phyloP scores from a whole-genome alignment of 257 asterid genomes.

The Jasminum sambac region DNA sequence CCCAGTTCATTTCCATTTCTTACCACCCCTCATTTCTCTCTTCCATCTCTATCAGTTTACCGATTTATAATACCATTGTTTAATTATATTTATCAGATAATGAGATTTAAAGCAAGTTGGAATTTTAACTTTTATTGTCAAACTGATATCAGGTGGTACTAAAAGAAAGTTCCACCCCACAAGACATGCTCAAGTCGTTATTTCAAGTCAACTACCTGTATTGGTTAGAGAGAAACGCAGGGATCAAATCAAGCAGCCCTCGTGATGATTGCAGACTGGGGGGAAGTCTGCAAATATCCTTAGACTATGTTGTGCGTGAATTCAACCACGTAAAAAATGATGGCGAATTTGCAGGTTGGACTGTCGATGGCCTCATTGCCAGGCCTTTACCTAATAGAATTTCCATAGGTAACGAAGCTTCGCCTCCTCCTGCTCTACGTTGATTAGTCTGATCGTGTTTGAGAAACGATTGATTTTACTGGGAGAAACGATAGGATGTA shows the following conservation, averaged over 20 bases:
- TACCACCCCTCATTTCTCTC: not conserved
- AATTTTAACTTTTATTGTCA: not conserved
- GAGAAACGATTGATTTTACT: not conserved
- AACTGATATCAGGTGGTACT: constrained; percentile 65
- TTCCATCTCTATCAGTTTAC: not conserved
- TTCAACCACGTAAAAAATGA: constrained; percentile 72
- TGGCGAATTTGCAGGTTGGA: constrained; percentile 78
- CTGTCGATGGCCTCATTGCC: constrained; percentile 73
- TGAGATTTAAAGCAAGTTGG: not conserved
- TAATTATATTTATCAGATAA: not conserved
- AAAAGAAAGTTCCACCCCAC: constrained; percentile 73
- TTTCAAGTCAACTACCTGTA: constrained; percentile 81
- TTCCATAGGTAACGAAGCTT: constrained; percentile 39
- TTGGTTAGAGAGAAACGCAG: constrained; percentile 91
- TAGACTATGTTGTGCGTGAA: constrained; percentile 71
- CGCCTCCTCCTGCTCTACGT: constrained; percentile 40
- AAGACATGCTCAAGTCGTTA: constrained; percentile 87
- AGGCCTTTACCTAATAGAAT: constrained; percentile 80
- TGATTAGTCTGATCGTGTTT: constrained; percentile 20
- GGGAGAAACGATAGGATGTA: constrained; percentile 3
- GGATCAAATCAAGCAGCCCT: constrained; percentile 53
- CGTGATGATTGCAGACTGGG: constrained; percentile 73
- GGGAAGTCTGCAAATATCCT: constrained; percentile 76
- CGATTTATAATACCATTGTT: not conserved
- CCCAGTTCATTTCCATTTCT: constrained; percentile 11